These are phyloP conservation scores for thale cress (Arabidopsis thaliana) DNA, from an alignment of 345 rosid species.

Conservation along the genomic window TAIR10.1 NC_003076.8:16210001-16210500, in stretches of 20 bases:
- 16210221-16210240: neutral
- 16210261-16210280: neutral
- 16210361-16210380: neutral
- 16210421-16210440: conserved; percentile 9
- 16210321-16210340: conserved; percentile 5
- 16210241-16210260: neutral
- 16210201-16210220: neutral
- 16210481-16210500: conserved; percentile 25
- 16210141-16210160: neutral
- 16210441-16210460: conserved; percentile 2
- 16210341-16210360: neutral
- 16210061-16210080: too few species aligned
- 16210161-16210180: neutral
- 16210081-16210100: too few species aligned
- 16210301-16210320: neutral
- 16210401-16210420: conserved; percentile 5
- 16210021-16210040: too few species aligned
- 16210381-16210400: neutral
- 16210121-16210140: neutral
- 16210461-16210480: neutral
- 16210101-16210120: neutral
- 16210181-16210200: too few species aligned
- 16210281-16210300: neutral
- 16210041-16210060: too few species aligned
- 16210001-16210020: neutral